Base-by-base conservation (phyloP, 2,329 filamentous ascomycete genomes). In the Stemphylium beticola region DNA sequence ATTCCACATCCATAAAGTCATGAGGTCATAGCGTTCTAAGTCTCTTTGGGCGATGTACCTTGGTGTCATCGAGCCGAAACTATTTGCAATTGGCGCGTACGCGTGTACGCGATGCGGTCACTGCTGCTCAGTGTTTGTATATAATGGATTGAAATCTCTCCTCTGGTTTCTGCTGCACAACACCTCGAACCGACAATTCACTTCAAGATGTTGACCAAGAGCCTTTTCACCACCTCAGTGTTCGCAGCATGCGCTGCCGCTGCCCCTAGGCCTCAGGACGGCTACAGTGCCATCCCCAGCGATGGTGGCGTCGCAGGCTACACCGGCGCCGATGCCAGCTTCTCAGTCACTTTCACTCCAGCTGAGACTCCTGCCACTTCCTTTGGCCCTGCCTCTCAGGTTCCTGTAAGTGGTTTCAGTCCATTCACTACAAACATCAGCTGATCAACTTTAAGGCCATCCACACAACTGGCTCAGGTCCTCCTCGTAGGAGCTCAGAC, bases 401-500 rank as follows among this genome's bases (percentile, higher is more conserved):
- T 82, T 43, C 63, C 75, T 38, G 78, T 77, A 50, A 69, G 74
- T 57, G 34, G 58, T 41, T 65, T 18, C 26, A 18, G 14, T 42
- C 7, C 3, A 31, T 8, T 20, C 3, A 34, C 12, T 7, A 24
- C 18, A n/a, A 37, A 40, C 10, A 15, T 36, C 24, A 18, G 15
- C 20, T 53, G 32, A 52, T 26, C 46, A 37, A 31, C 32, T 34
- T 7, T 2, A 33, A 62, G 59, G 44, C 57, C 50, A 58, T 60
- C 6, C 54, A 73, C 41, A 62, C 72, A 34, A 64, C 73, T 38
- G 55, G 51, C n/a, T 71, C 75, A 42, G 76, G 72, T 31, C 75
- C 71, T 32, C 77, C 83, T 4, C 75, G 81, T 54, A 68, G 79
- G 47, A 83, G 79, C 61, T 76, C 77, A 40, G 73, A 80, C 50